Evolutionary conservation across 2,329 filamentous ascomycete genomes (phyloP).

Genomic region (Phaeosphaeriaceae sp.): DNA sequence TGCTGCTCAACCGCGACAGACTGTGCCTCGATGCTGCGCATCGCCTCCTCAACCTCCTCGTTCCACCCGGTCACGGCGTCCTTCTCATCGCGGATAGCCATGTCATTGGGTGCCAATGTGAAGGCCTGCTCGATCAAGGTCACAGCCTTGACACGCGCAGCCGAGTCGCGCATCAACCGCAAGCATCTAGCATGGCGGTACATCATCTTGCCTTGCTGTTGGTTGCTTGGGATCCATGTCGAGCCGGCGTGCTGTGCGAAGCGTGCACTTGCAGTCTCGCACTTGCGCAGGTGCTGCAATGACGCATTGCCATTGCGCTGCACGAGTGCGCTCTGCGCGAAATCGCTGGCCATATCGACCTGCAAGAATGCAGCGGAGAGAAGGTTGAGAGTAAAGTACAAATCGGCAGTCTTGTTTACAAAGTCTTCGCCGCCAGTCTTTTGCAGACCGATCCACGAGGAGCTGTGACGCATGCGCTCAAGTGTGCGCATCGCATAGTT

Average conservation of each 20-base stretch:
- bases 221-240: conserved; percentile 33
- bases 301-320: conserved; percentile 23
- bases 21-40: conserved; percentile 8
- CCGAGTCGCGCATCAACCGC: conserved; percentile 20
- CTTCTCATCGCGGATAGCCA: conserved; percentile 28
- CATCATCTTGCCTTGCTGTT: conserved; percentile 33
- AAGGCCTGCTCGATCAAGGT: conserved; percentile 27
- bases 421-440: conserved; percentile 30
- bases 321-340: conserved; percentile 2
- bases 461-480: conserved; percentile 37
- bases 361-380: conserved; percentile 32
- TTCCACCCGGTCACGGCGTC: conserved; percentile 24
- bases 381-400: conserved; percentile 35
- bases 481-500: conserved; percentile 32
- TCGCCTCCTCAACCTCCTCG: conserved; percentile 18
- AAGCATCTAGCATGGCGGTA: conserved; percentile 31
- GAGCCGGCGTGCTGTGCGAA: conserved; percentile 33
- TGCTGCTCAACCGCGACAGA: background rate
- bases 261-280: conserved; percentile 29
- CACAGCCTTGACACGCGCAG: conserved; percentile 19
- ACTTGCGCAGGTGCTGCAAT: conserved; percentile 27
- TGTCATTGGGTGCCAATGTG: conserved; percentile 24
- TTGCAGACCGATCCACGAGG: conserved; percentile 29
- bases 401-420: conserved; percentile 30
- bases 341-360: conserved; percentile 27